phyloP scores from a whole-genome alignment of 2,329 filamentous ascomycete genomes.

The Decorospora gaudefroyi region DNA sequence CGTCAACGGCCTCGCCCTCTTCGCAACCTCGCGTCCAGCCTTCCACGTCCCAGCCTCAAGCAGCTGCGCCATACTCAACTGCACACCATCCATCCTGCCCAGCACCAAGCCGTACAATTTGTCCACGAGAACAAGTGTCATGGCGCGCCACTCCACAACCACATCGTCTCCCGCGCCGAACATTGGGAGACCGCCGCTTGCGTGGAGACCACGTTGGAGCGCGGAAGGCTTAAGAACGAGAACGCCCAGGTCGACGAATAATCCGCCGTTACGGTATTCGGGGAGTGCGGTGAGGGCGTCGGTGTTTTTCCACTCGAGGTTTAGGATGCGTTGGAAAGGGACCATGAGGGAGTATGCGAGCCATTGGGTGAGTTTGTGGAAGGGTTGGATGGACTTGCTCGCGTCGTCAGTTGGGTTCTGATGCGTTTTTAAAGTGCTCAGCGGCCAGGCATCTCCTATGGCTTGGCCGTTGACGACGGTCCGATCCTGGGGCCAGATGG shows the following conservation, averaged over 20 bases:
- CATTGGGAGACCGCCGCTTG: constrained; percentile 70
- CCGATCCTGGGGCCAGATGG: constrained; percentile 85
- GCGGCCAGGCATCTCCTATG: constrained; percentile 91
- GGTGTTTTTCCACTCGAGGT: constrained; percentile 76
- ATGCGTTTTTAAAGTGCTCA: constrained; percentile 72
- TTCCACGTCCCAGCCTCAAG: constrained; percentile 97
- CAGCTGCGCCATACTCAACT: constrained; percentile 78
- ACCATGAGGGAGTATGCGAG: constrained; percentile 92
- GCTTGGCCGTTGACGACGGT: constrained; percentile 81
- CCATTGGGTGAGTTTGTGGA: constrained; percentile 91
- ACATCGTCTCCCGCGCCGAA: constrained; percentile 74
- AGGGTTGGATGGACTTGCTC: constrained; percentile 72
- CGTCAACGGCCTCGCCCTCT: constrained; percentile 28
- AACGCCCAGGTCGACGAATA: constrained; percentile 83
- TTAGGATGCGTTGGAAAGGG: constrained; percentile 72
- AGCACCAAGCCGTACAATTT: constrained; percentile 70
- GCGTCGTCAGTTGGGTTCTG: constrained; percentile 46
- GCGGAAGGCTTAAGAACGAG: constrained; percentile 72
- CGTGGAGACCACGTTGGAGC: constrained; percentile 68
- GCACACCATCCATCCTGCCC: constrained; percentile 68
- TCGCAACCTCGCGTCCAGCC: constrained; percentile 44
- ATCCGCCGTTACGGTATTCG: constrained; percentile 88
- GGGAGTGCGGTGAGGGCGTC: constrained; percentile 86
- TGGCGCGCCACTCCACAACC: constrained; percentile 75
- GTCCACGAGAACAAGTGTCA: constrained; percentile 73